Evolutionary conservation across 169 alveolate genomes (phyloP).

Genomic region (Babesia gibsoni): DNA sequence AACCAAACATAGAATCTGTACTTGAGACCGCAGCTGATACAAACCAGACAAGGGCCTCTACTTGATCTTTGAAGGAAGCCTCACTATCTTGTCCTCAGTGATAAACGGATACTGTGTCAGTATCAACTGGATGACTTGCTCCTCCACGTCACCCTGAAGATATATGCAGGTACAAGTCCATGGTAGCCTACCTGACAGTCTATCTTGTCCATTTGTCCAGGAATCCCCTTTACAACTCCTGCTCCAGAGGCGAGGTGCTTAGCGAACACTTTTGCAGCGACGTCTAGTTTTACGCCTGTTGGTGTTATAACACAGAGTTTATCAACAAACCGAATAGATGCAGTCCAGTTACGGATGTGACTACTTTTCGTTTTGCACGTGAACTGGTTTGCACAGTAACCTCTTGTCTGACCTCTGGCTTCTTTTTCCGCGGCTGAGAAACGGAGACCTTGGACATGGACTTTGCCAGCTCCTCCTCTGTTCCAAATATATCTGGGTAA

Average conservation of each 20-base stretch:
- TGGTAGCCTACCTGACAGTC: conserved; percentile 69
- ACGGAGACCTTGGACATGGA: conserved; percentile 7
- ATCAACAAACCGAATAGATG: conserved; percentile 71
- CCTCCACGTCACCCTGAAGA: conserved; percentile 76
- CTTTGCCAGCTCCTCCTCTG: conserved; percentile 27
- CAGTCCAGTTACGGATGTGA: conserved; percentile 81
- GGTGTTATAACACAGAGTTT: background rate
- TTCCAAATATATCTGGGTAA: conserved; percentile 67
- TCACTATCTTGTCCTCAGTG: conserved; percentile 66
- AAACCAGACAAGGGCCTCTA: background rate
- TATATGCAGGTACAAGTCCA: background rate
- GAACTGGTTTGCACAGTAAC: conserved; percentile 76
- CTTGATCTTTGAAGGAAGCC: conserved; percentile 64
- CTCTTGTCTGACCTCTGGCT: conserved; percentile 33
- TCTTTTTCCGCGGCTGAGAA: conserved; percentile 34
- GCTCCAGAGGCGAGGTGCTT: conserved; percentile 85
- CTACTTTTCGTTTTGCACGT: conserved; percentile 79
- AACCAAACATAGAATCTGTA: background rate
- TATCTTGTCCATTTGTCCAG: conserved; percentile 75
- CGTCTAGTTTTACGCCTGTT: conserved; percentile 76
- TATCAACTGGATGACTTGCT: conserved; percentile 64
- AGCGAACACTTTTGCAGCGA: conserved; percentile 83
- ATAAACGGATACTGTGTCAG: conserved; percentile 68
- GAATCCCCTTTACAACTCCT: conserved; percentile 80
- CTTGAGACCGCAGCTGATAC: background rate